A percentile compares a stretch with the other conserved stretches of the same genome.
Evolutionary conservation across 2,329 filamentous ascomycete genomes (phyloP).

Genomic region (Aspergillus sp.): DNA sequence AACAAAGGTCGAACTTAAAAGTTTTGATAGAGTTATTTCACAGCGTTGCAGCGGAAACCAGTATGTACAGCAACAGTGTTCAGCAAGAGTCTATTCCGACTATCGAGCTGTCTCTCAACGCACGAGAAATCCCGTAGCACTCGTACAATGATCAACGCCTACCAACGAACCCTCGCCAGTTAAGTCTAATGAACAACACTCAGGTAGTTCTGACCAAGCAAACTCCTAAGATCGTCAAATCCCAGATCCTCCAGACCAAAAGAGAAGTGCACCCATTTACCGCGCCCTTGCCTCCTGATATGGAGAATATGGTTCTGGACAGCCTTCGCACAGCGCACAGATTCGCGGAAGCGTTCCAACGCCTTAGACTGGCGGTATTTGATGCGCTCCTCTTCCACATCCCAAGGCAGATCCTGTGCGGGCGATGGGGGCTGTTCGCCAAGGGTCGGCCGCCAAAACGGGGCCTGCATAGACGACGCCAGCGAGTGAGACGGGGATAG

Average conservation of each 20-base stretch:
- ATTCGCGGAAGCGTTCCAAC: slow-evolving; percentile 20
- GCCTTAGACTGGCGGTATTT: slow-evolving; percentile 23
- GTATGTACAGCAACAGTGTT: no score
- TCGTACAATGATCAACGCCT: no score
- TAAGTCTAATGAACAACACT: slow-evolving; percentile 2
- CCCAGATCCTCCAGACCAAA: slow-evolving; percentile 18
- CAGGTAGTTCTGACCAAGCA: slow-evolving; percentile 11
- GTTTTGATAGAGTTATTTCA: background rate
- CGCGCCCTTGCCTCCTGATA: slow-evolving; percentile 22
- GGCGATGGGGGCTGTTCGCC: slow-evolving; percentile 9
- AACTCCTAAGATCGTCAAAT: slow-evolving; percentile 7
- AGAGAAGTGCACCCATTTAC: slow-evolving; percentile 33
- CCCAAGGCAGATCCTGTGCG: slow-evolving; percentile 14
- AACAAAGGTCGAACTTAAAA: slow-evolving; percentile 45
- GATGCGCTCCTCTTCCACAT: slow-evolving; percentile 24
- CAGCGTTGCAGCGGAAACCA: background rate
- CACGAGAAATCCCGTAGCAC: background rate
- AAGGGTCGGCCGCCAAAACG: slow-evolving; percentile 3
- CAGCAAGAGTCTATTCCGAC: no score
- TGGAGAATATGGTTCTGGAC: slow-evolving; percentile 23
- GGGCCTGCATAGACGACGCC: slow-evolving; percentile 16
- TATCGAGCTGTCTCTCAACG: no score
- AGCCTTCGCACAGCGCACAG: slow-evolving; percentile 17
- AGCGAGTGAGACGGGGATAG: slow-evolving; percentile 6
- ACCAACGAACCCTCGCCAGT: background rate